Percentiles rank a stretch among this genome's conserved stretches.
Evolutionary conservation across 257 asterid species (phyloP).

Genomic region (Ligustrum vulgare): DNA sequence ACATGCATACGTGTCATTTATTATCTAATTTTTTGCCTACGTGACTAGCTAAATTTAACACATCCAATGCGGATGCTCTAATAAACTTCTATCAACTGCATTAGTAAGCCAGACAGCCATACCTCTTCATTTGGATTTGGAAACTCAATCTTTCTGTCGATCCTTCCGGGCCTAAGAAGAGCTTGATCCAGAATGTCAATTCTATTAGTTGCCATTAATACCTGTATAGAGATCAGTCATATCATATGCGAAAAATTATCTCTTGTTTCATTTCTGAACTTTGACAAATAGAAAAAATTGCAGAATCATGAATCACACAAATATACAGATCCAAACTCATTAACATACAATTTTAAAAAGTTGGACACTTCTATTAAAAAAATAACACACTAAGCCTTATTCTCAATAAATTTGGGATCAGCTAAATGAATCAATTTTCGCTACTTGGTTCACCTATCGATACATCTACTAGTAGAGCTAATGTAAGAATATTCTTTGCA

Average conservation of each 20-base stretch:
- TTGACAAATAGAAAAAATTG: slow-evolving; percentile 6
- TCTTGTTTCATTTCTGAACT: slow-evolving; percentile 8
- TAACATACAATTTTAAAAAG: background rate
- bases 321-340: background rate
- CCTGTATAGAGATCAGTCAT: slow-evolving; percentile 39
- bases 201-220: slow-evolving; percentile 93
- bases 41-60: too few relatives aligned
- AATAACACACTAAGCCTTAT: too few relatives aligned
- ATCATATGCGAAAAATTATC: background rate
- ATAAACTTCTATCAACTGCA: slow-evolving; percentile 5
- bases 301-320: background rate
- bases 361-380: too few relatives aligned
- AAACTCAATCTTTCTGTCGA: slow-evolving; percentile 86
- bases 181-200: slow-evolving; percentile 91
- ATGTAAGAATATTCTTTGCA: too few relatives aligned
- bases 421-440: too few relatives aligned
- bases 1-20: too few relatives aligned
- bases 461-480: too few relatives aligned
- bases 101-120: slow-evolving; percentile 1
- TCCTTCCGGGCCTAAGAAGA: slow-evolving; percentile 91
- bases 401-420: too few relatives aligned
- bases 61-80: too few relatives aligned
- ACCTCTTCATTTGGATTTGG: slow-evolving; percentile 95
- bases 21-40: too few relatives aligned
- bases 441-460: too few relatives aligned